phyloP scores from a whole-genome alignment of 768 basidiomycete genomes.

The Leccinum ochraceum region DNA sequence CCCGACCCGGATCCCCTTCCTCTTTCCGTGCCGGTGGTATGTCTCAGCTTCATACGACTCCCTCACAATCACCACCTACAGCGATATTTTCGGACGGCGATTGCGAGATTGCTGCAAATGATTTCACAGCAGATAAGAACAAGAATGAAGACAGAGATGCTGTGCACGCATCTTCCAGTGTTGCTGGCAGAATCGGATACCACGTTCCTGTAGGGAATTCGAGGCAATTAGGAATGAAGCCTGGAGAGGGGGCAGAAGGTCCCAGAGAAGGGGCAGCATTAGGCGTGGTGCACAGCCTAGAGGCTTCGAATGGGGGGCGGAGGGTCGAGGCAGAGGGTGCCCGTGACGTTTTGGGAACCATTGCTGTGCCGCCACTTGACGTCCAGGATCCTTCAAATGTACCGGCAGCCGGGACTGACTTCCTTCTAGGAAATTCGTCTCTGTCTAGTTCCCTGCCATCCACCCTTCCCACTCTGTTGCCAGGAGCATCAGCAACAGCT shows the following conservation, averaged over 20 bases:
- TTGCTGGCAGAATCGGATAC: conserved; percentile 3
- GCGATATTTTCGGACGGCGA: conserved; percentile 4
- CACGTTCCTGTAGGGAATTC: neutral
- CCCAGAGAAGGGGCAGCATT: conserved; percentile 14
- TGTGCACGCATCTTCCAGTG: conserved; percentile 6
- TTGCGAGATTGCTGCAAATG: neutral
- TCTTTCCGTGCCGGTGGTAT: conserved; percentile 6
- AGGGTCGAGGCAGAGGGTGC: conserved; percentile 22
- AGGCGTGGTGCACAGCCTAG: conserved; percentile 25
- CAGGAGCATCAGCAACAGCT: conserved; percentile 5
- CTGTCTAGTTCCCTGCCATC: conserved; percentile 10
- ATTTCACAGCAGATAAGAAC: conserved; percentile 7
- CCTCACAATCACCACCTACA: conserved; percentile 15
- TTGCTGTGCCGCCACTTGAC: conserved; percentile 26
- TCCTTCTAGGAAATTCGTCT: conserved; percentile 18
- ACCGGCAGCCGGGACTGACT: conserved; percentile 6
- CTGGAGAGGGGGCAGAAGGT: conserved; percentile 7
- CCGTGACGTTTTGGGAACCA: conserved; percentile 20
- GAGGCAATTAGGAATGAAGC: conserved; percentile 3
- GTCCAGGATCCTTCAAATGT: conserved; percentile 28
- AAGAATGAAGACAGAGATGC: neutral
- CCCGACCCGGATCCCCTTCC: conserved; percentile 6
- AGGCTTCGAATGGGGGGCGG: conserved; percentile 17
- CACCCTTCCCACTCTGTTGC: conserved; percentile 7
- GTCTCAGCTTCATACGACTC: neutral